Evolutionary conservation across 768 basidiomycete genomes (phyloP).

Genomic region (Sistotremastrum niveocremeum): DNA sequence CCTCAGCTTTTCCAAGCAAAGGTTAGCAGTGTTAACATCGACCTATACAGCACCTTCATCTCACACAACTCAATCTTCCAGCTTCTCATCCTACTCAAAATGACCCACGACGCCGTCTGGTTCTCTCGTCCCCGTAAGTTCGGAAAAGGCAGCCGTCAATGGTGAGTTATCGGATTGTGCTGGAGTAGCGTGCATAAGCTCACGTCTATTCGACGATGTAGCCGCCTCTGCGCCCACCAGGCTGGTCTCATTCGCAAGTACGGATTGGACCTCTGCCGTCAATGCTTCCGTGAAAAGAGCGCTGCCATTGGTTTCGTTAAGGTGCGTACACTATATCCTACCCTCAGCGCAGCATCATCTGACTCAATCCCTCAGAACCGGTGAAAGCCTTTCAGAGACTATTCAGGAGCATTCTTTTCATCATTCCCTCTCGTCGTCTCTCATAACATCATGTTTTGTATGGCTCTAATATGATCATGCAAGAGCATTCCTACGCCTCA

Average conservation of each 20-base stretch:
- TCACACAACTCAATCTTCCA: too few relatives aligned
- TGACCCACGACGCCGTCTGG: slow-evolving; percentile 99
- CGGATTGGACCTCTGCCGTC: slow-evolving; percentile 93
- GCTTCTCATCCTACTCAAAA: slow-evolving; percentile 25
- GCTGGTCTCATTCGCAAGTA: slow-evolving; percentile 97
- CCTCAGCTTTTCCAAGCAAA: too few relatives aligned
- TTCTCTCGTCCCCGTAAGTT: slow-evolving; percentile 90
- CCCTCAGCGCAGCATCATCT: background rate
- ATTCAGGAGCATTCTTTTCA: background rate
- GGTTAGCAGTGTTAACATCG: too few relatives aligned
- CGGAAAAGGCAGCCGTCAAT: slow-evolving; percentile 93
- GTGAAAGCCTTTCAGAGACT: slow-evolving; percentile 17
- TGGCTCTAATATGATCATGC: background rate
- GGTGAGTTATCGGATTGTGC: slow-evolving; percentile 35
- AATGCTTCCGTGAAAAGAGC: slow-evolving; percentile 96
- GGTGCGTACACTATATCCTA: slow-evolving; percentile 34
- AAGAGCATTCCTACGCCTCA: background rate
- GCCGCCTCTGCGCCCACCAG: slow-evolving; percentile 94
- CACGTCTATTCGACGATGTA: slow-evolving; percentile 18
- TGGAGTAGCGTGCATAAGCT: slow-evolving; percentile 7
- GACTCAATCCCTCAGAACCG: slow-evolving; percentile 25
- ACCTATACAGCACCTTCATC: too few relatives aligned
- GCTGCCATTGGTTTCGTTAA: slow-evolving; percentile 89
- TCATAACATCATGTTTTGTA: background rate
- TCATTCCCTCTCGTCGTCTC: background rate